Evolutionary conservation across 345 rosid genomes (phyloP), one percentile per base, ranked within the genome.

Genomic region (Pistacia vera): DNA sequence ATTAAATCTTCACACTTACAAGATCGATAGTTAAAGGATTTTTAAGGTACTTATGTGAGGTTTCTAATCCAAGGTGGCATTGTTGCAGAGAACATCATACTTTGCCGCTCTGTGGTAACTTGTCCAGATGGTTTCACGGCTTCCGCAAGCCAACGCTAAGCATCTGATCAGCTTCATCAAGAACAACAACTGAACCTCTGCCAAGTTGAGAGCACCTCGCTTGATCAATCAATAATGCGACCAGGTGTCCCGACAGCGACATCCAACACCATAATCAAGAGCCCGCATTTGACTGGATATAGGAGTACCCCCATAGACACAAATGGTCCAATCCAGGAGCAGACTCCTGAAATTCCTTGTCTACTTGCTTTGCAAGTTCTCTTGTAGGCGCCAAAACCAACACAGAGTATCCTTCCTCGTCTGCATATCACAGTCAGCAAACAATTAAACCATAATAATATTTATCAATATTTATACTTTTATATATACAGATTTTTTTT

Each of bases 101-200:
- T 90, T 73, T 97, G 99, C 41, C 98, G 89, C 6, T 92, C 77
- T 49, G 70, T 16, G 99, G 99, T 85, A 97, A 79, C 56, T 73
- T 85, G 22, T 85, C 78, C 79, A 97, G 66, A 97, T 94, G 7
- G 86, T 79, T 77, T 97, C 97, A 4, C 94, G 78, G 86, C 99
- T 78, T 97, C 99, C 0, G 91, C 98, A 79, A 97, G 22, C 98
- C 98, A 74, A 97, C 91, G 25, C 90, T 89, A 85, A 97, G 99
- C 99, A 94, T 97, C 91, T 94, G 97, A 84, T 97, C 99, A 75
- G 98, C 97, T 85, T 97, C 99, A 82, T 97, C 99, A 58, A 97
- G 81, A 81, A 97, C 92, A 62, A 92, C 81, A 85, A 89, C 85
- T 97, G 90, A 80, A 97, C 91, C 77, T 92, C 97, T 0, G 93